Evolutionary conservation across 768 basidiomycete species (phyloP), one percentile per base, ranked within the genome.

Genomic region (Rhodocollybia butyracea): DNA sequence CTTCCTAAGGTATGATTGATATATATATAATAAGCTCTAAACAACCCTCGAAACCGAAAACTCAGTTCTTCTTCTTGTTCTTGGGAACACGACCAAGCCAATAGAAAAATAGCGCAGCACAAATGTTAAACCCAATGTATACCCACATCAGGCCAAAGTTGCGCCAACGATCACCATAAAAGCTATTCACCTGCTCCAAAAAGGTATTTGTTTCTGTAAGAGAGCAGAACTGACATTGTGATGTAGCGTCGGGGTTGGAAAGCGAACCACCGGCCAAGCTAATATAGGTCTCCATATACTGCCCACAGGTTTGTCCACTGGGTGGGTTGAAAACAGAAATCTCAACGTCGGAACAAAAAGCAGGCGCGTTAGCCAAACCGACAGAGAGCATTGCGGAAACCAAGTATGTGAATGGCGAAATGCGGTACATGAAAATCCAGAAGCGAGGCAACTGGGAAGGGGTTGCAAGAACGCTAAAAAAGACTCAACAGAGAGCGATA

Each of bases 331-430:
- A 64, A 1, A 72, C 73, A 2, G 84, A 79, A n/a, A 82, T 73
- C 65, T 94, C 93, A 47, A 74, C 67, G 0, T 68, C n/a, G 0
- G 85, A 67, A 65, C 93, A 94, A 15, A 67, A 71, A 46, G 88
- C 73, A 1, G 66, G 57, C 46, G 75, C 68, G 6, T 68, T 72
- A 0, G 83, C 84, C 12, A 88, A 63, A 10, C 79, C 85, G 84
- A 56, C n/a, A 24, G 31, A 39, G 19, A 81, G 59, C 19, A 82
- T 60, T 17, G 73, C 83, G 50, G 77, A 78, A 36, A 81, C 74
- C 31, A 84, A 64, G 55, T 84, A 83, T 2, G 77, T 79, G 57
- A 68, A 78, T 0, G 81, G 80, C 1, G 81, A 79, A 5, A 80
- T 50, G 45, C 68, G 71, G 55, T 83, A 73, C 70, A 75, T 71